phyloP scores from a whole-genome alignment of 495 filamentous ascomycete genomes.

The Xylaria scruposa region DNA sequence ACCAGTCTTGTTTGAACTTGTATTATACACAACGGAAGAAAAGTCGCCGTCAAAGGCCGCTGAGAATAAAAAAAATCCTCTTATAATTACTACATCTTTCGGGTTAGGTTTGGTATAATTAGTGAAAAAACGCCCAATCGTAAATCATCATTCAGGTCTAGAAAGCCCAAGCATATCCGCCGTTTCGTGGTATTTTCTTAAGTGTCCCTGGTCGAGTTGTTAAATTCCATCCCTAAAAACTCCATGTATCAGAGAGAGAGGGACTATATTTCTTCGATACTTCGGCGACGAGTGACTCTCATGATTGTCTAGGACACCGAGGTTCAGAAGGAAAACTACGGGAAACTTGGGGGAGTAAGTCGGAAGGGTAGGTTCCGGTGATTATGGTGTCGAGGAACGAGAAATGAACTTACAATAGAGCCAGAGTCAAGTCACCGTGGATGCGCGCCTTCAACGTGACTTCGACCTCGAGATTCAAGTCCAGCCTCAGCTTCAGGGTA shows the following conservation, averaged over 20 bases:
- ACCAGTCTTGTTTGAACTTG: not conserved
- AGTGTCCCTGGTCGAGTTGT: conserved; percentile 23
- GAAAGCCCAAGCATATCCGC: not conserved
- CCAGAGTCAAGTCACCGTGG: conserved; percentile 85
- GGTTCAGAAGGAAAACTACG: conserved; percentile 20
- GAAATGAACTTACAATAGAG: conserved; percentile 71
- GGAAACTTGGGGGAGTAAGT: conserved; percentile 8
- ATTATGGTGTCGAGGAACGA: not conserved
- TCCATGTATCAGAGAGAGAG: conserved; percentile 22
- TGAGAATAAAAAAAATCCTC: not conserved
- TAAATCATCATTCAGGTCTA: not conserved
- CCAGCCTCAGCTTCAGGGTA: conserved; percentile 76
- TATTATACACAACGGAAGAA: not conserved
- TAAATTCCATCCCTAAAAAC: conserved; percentile 25
- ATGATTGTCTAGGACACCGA: conserved; percentile 26
- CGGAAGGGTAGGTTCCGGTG: not conserved
- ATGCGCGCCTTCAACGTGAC: conserved; percentile 91
- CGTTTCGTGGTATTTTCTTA: not conserved
- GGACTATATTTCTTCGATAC: conserved; percentile 14
- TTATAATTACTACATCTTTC: not conserved
- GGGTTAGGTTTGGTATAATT: not conserved
- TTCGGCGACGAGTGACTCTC: conserved; percentile 22
- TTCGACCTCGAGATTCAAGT: conserved; percentile 88
- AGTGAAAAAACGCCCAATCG: not conserved
- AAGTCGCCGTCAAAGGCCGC: not conserved